Base-by-base conservation (phyloP, 352 stramenopile genomes). In the Pilasporangium apinafurcum region DNA sequence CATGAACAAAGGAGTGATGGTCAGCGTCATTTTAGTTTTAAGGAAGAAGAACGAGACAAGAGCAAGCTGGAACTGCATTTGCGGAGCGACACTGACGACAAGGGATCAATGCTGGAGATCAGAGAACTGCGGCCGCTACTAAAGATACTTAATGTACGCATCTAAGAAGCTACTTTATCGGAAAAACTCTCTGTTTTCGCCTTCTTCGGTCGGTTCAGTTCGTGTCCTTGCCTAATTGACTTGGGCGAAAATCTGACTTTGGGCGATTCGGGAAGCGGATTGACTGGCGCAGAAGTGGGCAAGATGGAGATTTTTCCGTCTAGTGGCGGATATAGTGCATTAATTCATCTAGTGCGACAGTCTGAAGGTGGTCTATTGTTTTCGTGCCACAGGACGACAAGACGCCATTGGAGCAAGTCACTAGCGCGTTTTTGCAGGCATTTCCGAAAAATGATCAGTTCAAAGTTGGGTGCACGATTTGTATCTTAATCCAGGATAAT, bases 371-470 rank as follows among this genome's bases (percentile, higher is more conserved):
- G n/a, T 9, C 40, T 21, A 12, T 28, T 13, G 10, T 39, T 55
- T 33, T 22, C 5, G 10, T 41, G 17, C 17, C 45, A 22, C 41
- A 92, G 81, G 78, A 92, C 57, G 79, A 91, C 42, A 78, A 92
- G 45, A 92, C 90, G 60, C 70, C 78, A 30, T 44, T 92, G 29
- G 81, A 92, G 44, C 67, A 83, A 46, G 81, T 92, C 20, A 48
- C 59, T 8, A 75, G 59, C 35, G 57, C 78, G 38, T 91, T 91
- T 51, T 48, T 79, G 41, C 71, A 73, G 31, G 87, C 81, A 8
- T 92, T 90, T 57, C 88, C 71, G 36, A 92, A 92, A 58, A 92
- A 88, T 44, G 81, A 91, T 58, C 81, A 92, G 57, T 92, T 92
- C 53, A 90, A 91, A 83, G 72, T 92, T 37, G 86, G 86, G 51